Evolutionary conservation across 495 filamentous ascomycete genomes (phyloP), one percentile per base, ranked within the genome.

Genomic region (Penicillium paradoxum): DNA sequence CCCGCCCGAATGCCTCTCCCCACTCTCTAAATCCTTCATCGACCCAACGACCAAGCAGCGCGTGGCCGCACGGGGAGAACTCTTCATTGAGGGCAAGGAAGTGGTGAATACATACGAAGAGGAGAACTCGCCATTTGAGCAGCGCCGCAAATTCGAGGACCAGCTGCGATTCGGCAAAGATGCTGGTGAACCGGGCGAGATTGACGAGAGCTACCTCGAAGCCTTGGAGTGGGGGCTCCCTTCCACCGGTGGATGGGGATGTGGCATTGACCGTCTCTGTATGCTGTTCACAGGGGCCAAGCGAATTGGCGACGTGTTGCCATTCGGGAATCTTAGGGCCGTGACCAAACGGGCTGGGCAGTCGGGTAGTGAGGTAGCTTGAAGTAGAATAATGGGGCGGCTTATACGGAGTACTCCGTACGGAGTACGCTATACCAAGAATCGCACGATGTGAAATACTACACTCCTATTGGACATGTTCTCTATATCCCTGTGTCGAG

Each of bases 21-120:
- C 93, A 1, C 83, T 98, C 36, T 83, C 92, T 13, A 98, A 98
- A 72, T 89, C 87, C 24, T 95, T 90, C 72, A 50, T 56, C 19
- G 70, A 79, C 50, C 78, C 81, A 1, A 63, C 60, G 2, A 88
- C 81, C 0, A 69, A 76, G n/a, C 90, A 95, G 56, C 68, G 63
- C 37, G 81, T 90, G 14, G 84, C 90, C 3, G 88, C 89, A 3
- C 85, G 93, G 36, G 88, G 85, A 2, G 93, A 98, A 66, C 82
- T 98, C 33, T 97, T 97, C 71, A 80, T 96, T 61, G 65, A 79
- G 36, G 83, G 85, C 13, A 77, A 78, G 40, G 93, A 98, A 62
- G 71, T 95, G 29, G 88, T 92, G 8, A 98, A 98, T 67, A 89
- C 87, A 62, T 98, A 98, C 73, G 93, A 98, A 71, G 93, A 98